phyloP scores from a whole-genome alignment of 148 eudicot genomes.

The Hydrangea macrophylla region DNA sequence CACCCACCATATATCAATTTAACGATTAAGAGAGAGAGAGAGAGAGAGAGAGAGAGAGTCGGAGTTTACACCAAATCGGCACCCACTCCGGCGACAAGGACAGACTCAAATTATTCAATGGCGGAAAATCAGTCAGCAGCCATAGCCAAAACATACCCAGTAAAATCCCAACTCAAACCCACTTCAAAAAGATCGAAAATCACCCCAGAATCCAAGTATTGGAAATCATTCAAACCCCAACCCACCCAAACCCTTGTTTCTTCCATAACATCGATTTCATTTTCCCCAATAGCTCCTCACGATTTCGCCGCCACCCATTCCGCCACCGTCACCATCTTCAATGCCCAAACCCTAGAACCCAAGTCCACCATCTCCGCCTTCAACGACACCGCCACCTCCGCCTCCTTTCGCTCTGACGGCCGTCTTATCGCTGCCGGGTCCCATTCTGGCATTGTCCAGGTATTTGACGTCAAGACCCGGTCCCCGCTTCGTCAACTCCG shows the following conservation, averaged over 20 bases:
- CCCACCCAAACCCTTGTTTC: constrained; percentile 35
- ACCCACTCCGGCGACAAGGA: too few species aligned
- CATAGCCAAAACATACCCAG: constrained; percentile 34
- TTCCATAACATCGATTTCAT: constrained; percentile 56
- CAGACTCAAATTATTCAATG: constrained; percentile 39
- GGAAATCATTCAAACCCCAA: constrained; percentile 80
- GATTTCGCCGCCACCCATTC: constrained; percentile 67
- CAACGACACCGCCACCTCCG: constrained; percentile 56
- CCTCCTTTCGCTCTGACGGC: constrained; percentile 73
- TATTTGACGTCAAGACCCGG: constrained; percentile 59
- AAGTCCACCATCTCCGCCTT: constrained; percentile 46
- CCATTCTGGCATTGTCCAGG: too few species aligned
- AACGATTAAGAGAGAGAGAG: too few species aligned
- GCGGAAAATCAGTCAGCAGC: constrained; percentile 26
- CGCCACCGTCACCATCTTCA: constrained; percentile 54
- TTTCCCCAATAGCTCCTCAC: constrained; percentile 60
- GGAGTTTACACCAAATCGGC: too few species aligned
- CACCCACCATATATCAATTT: too few species aligned
- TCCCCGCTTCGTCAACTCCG: constrained; percentile 44
- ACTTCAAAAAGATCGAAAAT: constrained; percentile 40
- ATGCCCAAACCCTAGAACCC: constrained; percentile 37
- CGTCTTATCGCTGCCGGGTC: constrained; percentile 65
- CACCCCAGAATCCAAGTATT: constrained; percentile 66
- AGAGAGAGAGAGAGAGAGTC: too few species aligned
- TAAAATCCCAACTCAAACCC: constrained; percentile 66